These are phyloP conservation scores for Neofusicoccum umdonicola DNA, from an alignment of 2,329 filamentous ascomycete species.

Conservation along the genomic window DNA sequence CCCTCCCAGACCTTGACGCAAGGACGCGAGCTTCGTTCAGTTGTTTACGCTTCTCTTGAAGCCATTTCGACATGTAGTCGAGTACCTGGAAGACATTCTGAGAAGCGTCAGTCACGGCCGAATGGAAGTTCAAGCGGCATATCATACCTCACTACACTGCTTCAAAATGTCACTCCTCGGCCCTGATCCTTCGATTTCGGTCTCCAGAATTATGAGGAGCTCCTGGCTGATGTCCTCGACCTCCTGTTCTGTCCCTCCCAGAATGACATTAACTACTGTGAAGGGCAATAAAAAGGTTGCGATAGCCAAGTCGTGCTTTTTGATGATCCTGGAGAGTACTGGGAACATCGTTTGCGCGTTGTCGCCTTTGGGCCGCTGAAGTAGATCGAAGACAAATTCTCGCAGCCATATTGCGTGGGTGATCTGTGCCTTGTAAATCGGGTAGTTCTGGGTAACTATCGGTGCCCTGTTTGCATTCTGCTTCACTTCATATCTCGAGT, in stretches of 20 bases:
- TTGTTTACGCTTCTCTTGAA: constrained; percentile 69
- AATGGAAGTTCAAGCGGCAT: neutral
- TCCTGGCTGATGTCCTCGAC: constrained; percentile 68
- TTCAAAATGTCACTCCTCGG: constrained; percentile 73
- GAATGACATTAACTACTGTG: constrained; percentile 75
- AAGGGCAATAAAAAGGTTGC: constrained; percentile 88
- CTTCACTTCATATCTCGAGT: constrained; percentile 67
- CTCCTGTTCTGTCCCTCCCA: constrained; percentile 67
- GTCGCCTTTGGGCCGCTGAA: constrained; percentile 71
- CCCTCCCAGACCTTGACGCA: constrained; percentile 44
- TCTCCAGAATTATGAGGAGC: constrained; percentile 69
- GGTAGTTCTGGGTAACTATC: constrained; percentile 54
- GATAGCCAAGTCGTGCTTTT: constrained; percentile 80
- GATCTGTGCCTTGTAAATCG: constrained; percentile 68
- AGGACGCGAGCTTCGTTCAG: constrained; percentile 40
- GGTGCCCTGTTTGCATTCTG: constrained; percentile 50
- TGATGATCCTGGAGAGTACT: constrained; percentile 76
- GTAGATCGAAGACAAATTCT: constrained; percentile 74
- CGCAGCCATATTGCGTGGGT: constrained; percentile 81
- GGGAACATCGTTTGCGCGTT: constrained; percentile 77
- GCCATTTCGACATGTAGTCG: constrained; percentile 88
- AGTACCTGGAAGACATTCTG: constrained; percentile 85
- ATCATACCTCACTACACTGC: constrained; percentile 77
- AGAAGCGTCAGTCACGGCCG: constrained; percentile 22
- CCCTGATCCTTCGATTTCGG: constrained; percentile 54